phyloP scores from a whole-genome alignment of 208 protist species.

The Leishmania arabica region DNA sequence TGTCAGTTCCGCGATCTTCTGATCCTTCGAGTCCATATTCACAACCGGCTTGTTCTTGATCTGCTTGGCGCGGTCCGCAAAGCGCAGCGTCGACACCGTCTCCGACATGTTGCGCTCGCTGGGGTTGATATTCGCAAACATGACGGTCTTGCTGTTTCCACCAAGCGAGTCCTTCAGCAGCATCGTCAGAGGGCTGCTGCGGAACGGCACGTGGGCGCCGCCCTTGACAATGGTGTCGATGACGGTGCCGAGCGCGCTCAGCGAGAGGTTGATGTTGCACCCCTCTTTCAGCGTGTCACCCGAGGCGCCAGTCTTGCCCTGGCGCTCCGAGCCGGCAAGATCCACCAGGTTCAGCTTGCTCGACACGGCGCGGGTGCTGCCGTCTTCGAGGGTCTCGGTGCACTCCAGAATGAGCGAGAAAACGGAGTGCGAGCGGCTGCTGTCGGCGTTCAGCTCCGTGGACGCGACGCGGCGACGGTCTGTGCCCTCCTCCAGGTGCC shows the following conservation, averaged over 20 bases:
- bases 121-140: conserved; percentile 92
- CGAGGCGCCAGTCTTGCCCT: conserved; percentile 88
- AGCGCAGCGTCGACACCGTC: conserved; percentile 89
- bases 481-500: conserved; percentile 88
- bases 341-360: conserved; percentile 94
- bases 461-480: conserved; percentile 76
- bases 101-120: conserved; percentile 89
- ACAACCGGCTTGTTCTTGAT: conserved; percentile 94
- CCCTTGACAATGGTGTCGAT: conserved; percentile 93
- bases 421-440: conserved; percentile 90
- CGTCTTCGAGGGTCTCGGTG: conserved; percentile 78
- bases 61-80: conserved; percentile 90
- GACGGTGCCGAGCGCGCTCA: conserved; percentile 89
- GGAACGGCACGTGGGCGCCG: conserved; percentile 83
- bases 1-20: conserved; percentile 83
- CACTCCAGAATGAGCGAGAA: conserved; percentile 89
- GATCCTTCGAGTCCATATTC: conserved; percentile 91
- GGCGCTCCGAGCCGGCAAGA: conserved; percentile 91
- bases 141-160: conserved; percentile 89
- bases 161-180: conserved; percentile 92
- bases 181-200: conserved; percentile 87
- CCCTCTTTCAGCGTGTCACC: conserved; percentile 94
- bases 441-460: conserved; percentile 91
- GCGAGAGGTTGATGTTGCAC: conserved; percentile 94
- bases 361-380: conserved; percentile 63